Evolutionary conservation across 768 basidiomycete genomes (phyloP).

Genomic region (Termitomyces sp.): DNA sequence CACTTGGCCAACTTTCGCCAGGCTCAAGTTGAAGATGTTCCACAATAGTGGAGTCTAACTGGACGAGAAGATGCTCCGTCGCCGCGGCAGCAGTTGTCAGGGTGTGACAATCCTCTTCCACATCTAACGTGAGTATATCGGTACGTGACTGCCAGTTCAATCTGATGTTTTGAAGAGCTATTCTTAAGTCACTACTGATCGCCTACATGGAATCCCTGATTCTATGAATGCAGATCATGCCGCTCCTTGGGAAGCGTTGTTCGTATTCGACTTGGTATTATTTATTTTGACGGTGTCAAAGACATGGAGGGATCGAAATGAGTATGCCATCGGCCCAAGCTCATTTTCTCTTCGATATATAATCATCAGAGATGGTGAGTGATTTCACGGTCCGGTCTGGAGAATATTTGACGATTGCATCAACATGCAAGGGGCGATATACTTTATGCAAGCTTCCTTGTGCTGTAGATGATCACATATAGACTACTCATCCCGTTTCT

Average conservation of each 20-base stretch:
- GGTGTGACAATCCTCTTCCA: background rate
- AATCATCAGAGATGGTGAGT: slow-evolving; percentile 5
- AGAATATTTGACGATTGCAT: background rate
- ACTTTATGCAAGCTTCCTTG: background rate
- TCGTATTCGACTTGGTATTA: slow-evolving; percentile 5
- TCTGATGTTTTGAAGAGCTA: background rate
- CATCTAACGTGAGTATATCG: background rate
- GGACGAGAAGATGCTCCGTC: background rate
- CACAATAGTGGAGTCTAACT: background rate
- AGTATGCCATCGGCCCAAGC: too few relatives aligned
- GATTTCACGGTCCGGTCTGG: too few relatives aligned
- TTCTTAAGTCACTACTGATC: background rate
- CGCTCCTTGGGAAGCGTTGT: slow-evolving; percentile 5
- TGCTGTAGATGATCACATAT: background rate
- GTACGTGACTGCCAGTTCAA: background rate
- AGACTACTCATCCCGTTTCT: background rate
- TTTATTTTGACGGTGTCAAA: slow-evolving; percentile 7
- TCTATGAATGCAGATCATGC: background rate
- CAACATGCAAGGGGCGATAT: background rate
- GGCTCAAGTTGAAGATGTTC: background rate
- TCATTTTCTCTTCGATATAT: background rate
- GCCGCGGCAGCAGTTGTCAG: background rate
- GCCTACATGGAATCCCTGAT: background rate
- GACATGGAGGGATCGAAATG: slow-evolving; percentile 3
- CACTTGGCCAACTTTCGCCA: background rate